Percentiles rank a stretch among this genome's conserved stretches.
Evolutionary conservation across 768 basidiomycete species (phyloP).

Genomic region (Hygrocybe punicea): DNA sequence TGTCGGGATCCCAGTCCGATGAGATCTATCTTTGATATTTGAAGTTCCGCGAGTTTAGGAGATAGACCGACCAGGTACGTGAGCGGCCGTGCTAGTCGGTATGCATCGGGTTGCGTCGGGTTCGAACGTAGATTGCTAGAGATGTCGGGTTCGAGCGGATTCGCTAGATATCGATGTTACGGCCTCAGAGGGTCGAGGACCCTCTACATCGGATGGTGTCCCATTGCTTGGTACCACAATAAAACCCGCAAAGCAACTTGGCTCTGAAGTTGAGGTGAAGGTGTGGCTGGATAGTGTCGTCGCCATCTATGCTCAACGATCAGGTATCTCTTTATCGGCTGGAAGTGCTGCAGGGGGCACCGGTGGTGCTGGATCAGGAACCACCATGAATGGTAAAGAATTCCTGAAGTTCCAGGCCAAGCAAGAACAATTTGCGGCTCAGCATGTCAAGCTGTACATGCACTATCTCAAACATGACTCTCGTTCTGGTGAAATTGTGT

Average conservation of each 20-base stretch:
- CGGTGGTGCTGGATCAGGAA: slow-evolving; percentile 67
- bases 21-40: no score
- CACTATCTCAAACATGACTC: slow-evolving; percentile 94
- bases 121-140: no score
- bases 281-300: slow-evolving; percentile 88
- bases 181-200: slow-evolving; percentile 92
- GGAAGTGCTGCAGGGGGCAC: slow-evolving; percentile 60
- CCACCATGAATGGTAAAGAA: slow-evolving; percentile 95
- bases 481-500: slow-evolving; percentile 85
- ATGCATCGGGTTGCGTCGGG: no score
- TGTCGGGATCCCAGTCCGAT: no score
- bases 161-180: no score
- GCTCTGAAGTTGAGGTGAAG: slow-evolving; percentile 88
- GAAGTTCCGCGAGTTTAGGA: no score
- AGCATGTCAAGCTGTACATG: slow-evolving; percentile 95
- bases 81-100: no score
- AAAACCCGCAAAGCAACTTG: slow-evolving; percentile 92
- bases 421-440: slow-evolving; percentile 86
- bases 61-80: no score
- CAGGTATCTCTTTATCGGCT: slow-evolving; percentile 79
- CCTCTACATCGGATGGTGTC: slow-evolving; percentile 86
- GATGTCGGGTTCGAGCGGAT: no score
- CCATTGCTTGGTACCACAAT: slow-evolving; percentile 87
- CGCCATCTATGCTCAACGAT: slow-evolving; percentile 78
- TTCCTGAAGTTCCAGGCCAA: slow-evolving; percentile 95